Evolutionary conservation across 148 eudicot species (phyloP).

Genomic region (Suaeda aralocaspica): DNA sequence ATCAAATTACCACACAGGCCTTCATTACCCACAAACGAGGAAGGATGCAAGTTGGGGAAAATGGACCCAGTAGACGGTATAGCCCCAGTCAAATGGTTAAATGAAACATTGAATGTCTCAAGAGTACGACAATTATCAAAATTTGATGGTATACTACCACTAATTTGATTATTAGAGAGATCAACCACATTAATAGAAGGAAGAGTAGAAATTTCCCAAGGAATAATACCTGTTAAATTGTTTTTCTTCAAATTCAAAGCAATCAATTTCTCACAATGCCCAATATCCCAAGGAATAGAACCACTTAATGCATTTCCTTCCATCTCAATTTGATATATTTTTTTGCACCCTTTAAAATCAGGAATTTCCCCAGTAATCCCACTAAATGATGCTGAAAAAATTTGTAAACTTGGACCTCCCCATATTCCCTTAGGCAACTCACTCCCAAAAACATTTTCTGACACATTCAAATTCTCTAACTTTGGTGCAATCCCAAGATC

Average conservation of each 20-base stretch:
- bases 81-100: slow-evolving; percentile 61
- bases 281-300: slow-evolving; percentile 78
- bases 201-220: slow-evolving; percentile 86
- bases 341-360: slow-evolving; percentile 64
- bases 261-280: slow-evolving; percentile 70
- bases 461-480: slow-evolving; percentile 54
- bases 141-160: slow-evolving; percentile 70
- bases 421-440: slow-evolving; percentile 66
- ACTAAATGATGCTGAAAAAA: slow-evolving; percentile 50
- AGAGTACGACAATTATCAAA: slow-evolving; percentile 64
- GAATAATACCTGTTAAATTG: slow-evolving; percentile 79
- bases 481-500: slow-evolving; percentile 59
- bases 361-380: slow-evolving; percentile 60
- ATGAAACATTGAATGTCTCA: slow-evolving; percentile 83
- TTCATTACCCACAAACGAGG: slow-evolving; percentile 79
- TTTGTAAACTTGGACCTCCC: slow-evolving; percentile 62
- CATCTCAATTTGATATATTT: slow-evolving; percentile 68
- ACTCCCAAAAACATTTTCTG: slow-evolving; percentile 41
- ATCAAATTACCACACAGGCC: slow-evolving; percentile 69
- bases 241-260: slow-evolving; percentile 48
- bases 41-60: slow-evolving; percentile 67
- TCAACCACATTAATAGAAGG: slow-evolving; percentile 78
- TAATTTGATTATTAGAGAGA: slow-evolving; percentile 52
- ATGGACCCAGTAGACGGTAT: slow-evolving; percentile 58
- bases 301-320: slow-evolving; percentile 64